Percentiles rank a stretch among this genome's conserved stretches.
Evolutionary conservation across 2,329 filamentous ascomycete genomes (phyloP).

Genomic region (Aspergillus puulaauensis): DNA sequence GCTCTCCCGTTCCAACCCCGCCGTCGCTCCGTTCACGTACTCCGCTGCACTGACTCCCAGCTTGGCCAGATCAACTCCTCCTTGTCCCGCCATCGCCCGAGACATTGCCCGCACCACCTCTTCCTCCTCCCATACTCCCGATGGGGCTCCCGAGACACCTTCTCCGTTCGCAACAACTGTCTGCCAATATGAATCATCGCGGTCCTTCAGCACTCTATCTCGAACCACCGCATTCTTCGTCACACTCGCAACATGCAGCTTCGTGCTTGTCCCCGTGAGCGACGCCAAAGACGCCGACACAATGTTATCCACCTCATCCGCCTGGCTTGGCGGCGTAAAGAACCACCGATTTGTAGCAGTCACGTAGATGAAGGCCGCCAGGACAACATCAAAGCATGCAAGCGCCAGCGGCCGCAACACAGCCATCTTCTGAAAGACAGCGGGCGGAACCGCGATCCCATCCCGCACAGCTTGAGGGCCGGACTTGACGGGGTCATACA

Average conservation of each 20-base stretch:
- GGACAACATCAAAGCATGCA: slow-evolving; percentile 60
- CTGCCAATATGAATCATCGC: slow-evolving; percentile 72
- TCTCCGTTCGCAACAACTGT: slow-evolving; percentile 40
- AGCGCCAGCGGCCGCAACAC: slow-evolving; percentile 64
- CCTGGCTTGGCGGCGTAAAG: slow-evolving; percentile 58
- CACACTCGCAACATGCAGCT: slow-evolving; percentile 70
- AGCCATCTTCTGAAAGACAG: slow-evolving; percentile 47
- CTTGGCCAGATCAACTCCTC: slow-evolving; percentile 41
- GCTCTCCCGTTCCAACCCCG: slow-evolving; percentile 32
- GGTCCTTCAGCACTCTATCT: slow-evolving; percentile 67
- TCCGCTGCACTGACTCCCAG: slow-evolving; percentile 43
- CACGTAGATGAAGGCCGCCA: slow-evolving; percentile 70
- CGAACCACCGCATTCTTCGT: slow-evolving; percentile 76
- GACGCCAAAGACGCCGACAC: slow-evolving; percentile 49
- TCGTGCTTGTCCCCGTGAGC: slow-evolving; percentile 62
- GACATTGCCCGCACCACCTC: slow-evolving; percentile 64
- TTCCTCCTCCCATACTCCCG: slow-evolving; percentile 68
- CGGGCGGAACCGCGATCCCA: slow-evolving; percentile 59
- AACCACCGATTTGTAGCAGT: slow-evolving; percentile 79
- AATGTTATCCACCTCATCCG: slow-evolving; percentile 64
- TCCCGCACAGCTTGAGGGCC: slow-evolving; percentile 64
- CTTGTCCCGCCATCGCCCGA: slow-evolving; percentile 70
- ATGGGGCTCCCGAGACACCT: slow-evolving; percentile 53
- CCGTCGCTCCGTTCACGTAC: slow-evolving; percentile 46
- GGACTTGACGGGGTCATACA: slow-evolving; percentile 57